These are phyloP conservation scores for Lactarius indigo DNA, from an alignment of 768 basidiomycete genomes.

Conservation along the genomic window DNA sequence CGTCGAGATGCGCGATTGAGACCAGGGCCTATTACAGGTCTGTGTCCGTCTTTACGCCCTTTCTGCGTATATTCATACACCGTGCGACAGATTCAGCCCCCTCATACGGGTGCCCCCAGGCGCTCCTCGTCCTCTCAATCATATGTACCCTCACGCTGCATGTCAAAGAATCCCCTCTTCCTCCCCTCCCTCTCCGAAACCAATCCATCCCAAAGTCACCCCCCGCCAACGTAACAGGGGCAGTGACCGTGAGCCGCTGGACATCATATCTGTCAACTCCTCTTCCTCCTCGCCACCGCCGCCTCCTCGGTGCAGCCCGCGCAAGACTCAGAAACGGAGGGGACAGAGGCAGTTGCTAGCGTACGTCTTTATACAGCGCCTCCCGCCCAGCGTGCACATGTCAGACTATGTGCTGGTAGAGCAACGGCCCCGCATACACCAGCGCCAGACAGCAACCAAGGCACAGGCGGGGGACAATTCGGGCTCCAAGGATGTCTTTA, in stretches of 20 bases:
- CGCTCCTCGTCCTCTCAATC: background rate
- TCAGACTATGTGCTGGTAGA: background rate
- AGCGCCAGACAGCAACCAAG: background rate
- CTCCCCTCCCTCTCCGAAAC: background rate
- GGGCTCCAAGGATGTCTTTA: background rate
- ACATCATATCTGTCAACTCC: constrained; percentile 2
- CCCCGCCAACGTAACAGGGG: background rate
- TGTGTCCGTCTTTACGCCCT: background rate
- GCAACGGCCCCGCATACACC: background rate
- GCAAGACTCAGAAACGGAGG: background rate
- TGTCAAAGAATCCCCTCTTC: constrained; percentile 8
- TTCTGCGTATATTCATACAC: background rate
- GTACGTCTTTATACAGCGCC: background rate
- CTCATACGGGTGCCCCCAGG: background rate
- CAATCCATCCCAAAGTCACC: background rate
- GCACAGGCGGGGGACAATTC: background rate
- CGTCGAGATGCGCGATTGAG: background rate
- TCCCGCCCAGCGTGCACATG: background rate
- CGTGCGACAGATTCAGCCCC: background rate
- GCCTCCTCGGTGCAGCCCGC: background rate
- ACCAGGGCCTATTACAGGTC: background rate
- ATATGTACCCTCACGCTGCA: background rate
- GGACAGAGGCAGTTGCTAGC: background rate
- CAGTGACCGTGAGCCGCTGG: background rate
- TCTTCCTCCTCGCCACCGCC: background rate